These are phyloP conservation scores for Bipolaris gigantea DNA, from an alignment of 2,329 filamentous ascomycete species.

Conservation along the genomic window DNA sequence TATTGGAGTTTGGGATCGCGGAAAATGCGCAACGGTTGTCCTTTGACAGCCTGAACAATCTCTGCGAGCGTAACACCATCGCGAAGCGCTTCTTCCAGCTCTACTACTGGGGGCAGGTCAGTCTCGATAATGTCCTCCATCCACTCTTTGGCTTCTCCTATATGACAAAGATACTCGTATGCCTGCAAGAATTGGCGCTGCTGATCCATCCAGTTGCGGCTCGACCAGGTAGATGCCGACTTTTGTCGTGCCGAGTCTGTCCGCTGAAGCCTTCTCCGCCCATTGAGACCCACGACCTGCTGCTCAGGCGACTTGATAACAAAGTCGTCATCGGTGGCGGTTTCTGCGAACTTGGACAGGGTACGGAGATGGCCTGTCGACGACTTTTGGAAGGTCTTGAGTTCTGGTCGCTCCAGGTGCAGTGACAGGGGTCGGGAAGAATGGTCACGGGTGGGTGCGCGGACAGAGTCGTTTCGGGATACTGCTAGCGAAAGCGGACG, in stretches of 20 bases:
- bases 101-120: conserved; percentile 85
- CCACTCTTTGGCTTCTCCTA: conserved; percentile 98
- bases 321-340: conserved; percentile 76
- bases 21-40: conserved; percentile 79
- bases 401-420: conserved; percentile 56
- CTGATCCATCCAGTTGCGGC: conserved; percentile 97
- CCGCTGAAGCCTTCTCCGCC: conserved; percentile 79
- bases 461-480: conserved; percentile 44
- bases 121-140: conserved; percentile 89
- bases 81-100: conserved; percentile 87
- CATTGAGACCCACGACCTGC: conserved; percentile 85
- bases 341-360: conserved; percentile 78
- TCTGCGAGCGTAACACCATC: conserved; percentile 95
- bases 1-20: conserved; percentile 83
- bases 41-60: conserved; percentile 83
- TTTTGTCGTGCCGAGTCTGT: conserved; percentile 60
- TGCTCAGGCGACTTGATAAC: conserved; percentile 75
- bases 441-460: conserved; percentile 42
- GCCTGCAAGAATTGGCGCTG: conserved; percentile 94
- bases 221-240: conserved; percentile 66
- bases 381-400: conserved; percentile 82
- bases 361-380: conserved; percentile 88
- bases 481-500: conserved; percentile 48
- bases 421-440: conserved; percentile 34
- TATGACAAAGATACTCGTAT: conserved; percentile 98